Conservation (phyloP, 192 early-diverging fungal species). For the Diversispora eburnea region DNA sequence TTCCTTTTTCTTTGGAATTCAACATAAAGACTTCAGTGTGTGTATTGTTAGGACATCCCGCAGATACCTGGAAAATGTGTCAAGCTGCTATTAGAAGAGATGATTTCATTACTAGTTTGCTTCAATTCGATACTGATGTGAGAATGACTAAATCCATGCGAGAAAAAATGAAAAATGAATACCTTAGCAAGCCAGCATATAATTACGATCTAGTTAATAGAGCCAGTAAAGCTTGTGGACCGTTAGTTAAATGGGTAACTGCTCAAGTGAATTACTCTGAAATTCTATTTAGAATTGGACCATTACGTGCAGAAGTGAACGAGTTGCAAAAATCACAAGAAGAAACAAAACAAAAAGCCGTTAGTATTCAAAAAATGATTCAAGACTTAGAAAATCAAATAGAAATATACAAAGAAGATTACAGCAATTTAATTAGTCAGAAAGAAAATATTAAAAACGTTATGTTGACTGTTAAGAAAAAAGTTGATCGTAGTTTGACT, state of each 20-base stretch:
- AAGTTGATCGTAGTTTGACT: conserved; percentile 87
- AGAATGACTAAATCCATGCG: conserved; percentile 75
- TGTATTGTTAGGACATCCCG: conserved; percentile 80
- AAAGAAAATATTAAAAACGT: conserved; percentile 85
- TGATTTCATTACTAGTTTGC: conserved; percentile 96
- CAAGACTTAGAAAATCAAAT: conserved; percentile 82
- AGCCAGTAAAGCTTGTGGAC: conserved; percentile 97
- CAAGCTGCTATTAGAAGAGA: conserved; percentile 88
- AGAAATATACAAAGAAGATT: conserved; percentile 93
- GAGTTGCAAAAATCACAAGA: conserved; percentile 77
- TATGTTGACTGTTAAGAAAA: conserved; percentile 88
- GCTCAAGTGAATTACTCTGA: conserved; percentile 93
- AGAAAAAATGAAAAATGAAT: conserved; percentile 75
- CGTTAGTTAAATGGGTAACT: conserved; percentile 95
- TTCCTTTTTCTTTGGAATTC: too few relatives aligned
- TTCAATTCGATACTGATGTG: conserved; percentile 89
- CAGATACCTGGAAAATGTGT: conserved; percentile 88
- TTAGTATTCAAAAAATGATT: conserved; percentile 75
- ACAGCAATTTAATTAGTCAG: conserved; percentile 92
- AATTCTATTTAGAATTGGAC: conserved; percentile 93
- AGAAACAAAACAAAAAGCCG: conserved; percentile 65
- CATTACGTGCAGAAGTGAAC: conserved; percentile 88
- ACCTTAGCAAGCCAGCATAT: conserved; percentile 79
- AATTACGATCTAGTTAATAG: conserved; percentile 96
- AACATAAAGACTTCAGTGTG: conserved; percentile 81